Evolutionary conservation across 495 filamentous ascomycete species (phyloP), one percentile per base, ranked within the genome.

Genomic region (Penicillium ochrochloron): DNA sequence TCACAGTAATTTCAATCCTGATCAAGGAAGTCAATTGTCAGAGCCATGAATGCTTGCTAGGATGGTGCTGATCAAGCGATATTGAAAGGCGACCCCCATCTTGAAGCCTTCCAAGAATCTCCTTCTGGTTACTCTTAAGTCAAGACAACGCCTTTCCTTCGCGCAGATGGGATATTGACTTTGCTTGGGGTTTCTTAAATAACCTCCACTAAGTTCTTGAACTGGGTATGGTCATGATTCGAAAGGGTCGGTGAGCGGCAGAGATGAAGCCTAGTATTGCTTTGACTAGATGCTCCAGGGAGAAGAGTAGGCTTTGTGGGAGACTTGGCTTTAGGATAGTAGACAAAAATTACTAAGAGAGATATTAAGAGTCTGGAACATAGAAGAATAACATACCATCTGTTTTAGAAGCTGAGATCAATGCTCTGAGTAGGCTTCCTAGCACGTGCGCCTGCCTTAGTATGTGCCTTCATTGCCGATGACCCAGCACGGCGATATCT

Each of bases 1-100:
- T 51, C 21, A 51, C 21, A 27, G 48, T 51, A 51, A 51, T 51
- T 51, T 14, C 21, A 51, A 29, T 51, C 48, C 48, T 51, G 21
- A 15, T 51, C 21, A 27, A 51, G 21, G 48, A 51, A 51, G 21
- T 51, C 9, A 29, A 4, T 14, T 51, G 21, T 51, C 5, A 51
- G 5, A 51, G 48, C 48, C 21, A 51, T 51, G 21, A 27, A 51
- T 23, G 21, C 48, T 29, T 51, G 21, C 21, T 29, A n/a, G n/a
- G 10, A 42, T 42, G n/a, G 39, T 35, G 34, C 29, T 31, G 29
- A 31, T 31, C 29, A 31, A 31, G 29, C 12, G 39, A 17, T 42
- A 42, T 42, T 51, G 21, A 51, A 23, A 51, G 21, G 11, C 21
- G 21, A 29, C 21, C n/a, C 25, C 48, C 11, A 23, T 51, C 21